These are phyloP conservation scores for Colletotrichum liaoningense DNA, from an alignment of 2,329 filamentous ascomycete species.

Conservation along the genomic window DNA sequence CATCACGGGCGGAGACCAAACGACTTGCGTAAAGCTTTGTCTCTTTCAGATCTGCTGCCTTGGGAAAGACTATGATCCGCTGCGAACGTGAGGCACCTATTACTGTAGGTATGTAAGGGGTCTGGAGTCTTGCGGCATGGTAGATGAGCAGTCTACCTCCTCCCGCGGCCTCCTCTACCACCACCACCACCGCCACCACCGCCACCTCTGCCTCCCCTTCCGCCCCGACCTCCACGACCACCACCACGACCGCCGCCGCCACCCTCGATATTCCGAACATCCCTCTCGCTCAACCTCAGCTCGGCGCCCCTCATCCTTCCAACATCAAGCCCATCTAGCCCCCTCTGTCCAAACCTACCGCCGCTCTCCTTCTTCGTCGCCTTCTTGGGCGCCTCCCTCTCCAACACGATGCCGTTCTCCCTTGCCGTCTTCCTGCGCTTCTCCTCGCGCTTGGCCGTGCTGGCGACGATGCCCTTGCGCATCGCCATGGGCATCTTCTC, in stretches of 20 bases:
- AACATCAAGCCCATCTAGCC: constrained; percentile 81
- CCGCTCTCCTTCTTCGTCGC: constrained; percentile 53
- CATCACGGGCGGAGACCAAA: background rate
- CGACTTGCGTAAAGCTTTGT: background rate
- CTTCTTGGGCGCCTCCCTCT: constrained; percentile 59
- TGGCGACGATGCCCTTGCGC: constrained; percentile 83
- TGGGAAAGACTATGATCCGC: background rate
- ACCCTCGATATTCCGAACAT: constrained; percentile 78
- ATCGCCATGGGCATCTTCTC: constrained; percentile 90
- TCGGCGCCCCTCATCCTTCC: constrained; percentile 85
- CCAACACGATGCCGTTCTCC: constrained; percentile 92
- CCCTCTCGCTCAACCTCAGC: constrained; percentile 80
- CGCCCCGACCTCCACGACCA: constrained; percentile 30
- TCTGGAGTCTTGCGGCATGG: background rate
- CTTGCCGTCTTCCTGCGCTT: constrained; percentile 81
- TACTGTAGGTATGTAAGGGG: background rate
- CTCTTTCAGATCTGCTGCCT: background rate
- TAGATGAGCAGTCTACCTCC: background rate
- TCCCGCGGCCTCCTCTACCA: constrained; percentile 47
- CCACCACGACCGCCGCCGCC: constrained; percentile 41
- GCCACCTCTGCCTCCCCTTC: constrained; percentile 47
- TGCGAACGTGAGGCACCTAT: background rate
- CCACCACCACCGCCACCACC: constrained; percentile 55
- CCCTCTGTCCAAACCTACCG: constrained; percentile 56
- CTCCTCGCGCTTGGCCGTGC: constrained; percentile 73